Evolutionary conservation across 176 grass and related monocot genomes (phyloP).

Genomic region (Cenchrus fungigraminus): DNA sequence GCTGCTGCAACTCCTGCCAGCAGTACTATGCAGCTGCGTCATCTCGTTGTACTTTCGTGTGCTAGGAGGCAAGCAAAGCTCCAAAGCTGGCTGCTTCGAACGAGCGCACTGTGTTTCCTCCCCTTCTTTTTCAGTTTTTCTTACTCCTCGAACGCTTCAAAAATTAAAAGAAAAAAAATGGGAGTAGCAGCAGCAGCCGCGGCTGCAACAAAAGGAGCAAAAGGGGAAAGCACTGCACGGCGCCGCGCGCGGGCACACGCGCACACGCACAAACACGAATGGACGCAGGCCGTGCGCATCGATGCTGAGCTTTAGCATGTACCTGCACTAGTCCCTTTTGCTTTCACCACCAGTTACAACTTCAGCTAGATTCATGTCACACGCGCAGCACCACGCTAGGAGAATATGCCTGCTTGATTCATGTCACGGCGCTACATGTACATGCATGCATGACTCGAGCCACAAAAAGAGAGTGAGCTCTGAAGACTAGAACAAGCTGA

Average conservation of each 20-base stretch:
- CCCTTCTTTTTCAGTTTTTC: background rate
- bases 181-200: background rate
- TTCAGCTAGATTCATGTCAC: slow-evolving; percentile 14
- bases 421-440: background rate
- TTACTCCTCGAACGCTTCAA: slow-evolving; percentile 38
- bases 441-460: background rate
- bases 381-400: background rate
- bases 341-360: background rate
- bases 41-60: too few species aligned
- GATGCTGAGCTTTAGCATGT: slow-evolving; percentile 29
- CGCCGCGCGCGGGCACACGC: background rate
- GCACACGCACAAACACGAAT: background rate
- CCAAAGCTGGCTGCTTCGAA: background rate
- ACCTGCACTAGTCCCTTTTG: background rate
- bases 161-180: background rate
- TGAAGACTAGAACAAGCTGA: background rate
- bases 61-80: background rate
- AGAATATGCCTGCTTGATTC: background rate
- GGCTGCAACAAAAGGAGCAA: slow-evolving; percentile 55
- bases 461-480: background rate
- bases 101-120: background rate
- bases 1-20: too few species aligned
- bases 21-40: too few species aligned
- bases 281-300: slow-evolving; percentile 1
- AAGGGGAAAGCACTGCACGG: slow-evolving; percentile 14